Conservation (phyloP, 129 eudicot species). For the Pittosporum tobira region DNA sequence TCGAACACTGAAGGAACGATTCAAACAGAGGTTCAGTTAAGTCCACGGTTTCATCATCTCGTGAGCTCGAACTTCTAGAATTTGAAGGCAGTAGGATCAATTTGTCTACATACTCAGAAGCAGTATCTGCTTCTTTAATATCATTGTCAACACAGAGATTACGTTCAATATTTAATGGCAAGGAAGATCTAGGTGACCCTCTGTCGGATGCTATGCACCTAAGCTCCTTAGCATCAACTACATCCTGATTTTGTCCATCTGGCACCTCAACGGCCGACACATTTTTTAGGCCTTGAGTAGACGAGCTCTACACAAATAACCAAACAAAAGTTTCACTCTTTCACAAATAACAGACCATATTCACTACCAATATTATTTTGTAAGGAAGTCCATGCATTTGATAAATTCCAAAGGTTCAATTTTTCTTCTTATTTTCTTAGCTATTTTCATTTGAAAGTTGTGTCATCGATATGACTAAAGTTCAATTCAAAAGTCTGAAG, state of each 20-base stretch:
- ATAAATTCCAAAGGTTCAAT: too few relatives aligned
- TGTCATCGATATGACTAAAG: too few relatives aligned
- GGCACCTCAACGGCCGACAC: background rate
- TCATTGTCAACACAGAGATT: conserved; percentile 19
- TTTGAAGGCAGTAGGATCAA: conserved; percentile 23
- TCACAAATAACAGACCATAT: too few relatives aligned
- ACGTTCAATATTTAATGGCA: conserved; percentile 16
- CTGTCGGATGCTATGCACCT: conserved; percentile 33
- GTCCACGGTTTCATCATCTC: conserved; percentile 52
- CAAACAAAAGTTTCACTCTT: too few relatives aligned
- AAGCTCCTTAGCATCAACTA: conserved; percentile 32
- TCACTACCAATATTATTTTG: too few relatives aligned
- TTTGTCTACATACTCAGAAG: conserved; percentile 23
- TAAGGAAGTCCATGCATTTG: too few relatives aligned
- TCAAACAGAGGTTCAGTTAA: conserved; percentile 73
- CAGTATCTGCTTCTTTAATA: conserved; percentile 9
- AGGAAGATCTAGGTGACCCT: conserved; percentile 36
- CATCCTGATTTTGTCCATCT: conserved; percentile 20
- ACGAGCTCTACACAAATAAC: conserved; percentile 22
- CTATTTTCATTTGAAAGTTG: too few relatives aligned
- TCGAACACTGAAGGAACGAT: conserved; percentile 57
- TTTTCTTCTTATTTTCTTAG: too few relatives aligned
- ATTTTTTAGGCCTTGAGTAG: conserved; percentile 7
- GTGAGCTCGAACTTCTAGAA: conserved; percentile 14
- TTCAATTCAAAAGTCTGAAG: too few relatives aligned